Evolutionary conservation across 1,139 yeast species (phyloP), one percentile per base, ranked within the genome.

Genomic region (Hemisphaericaspora subhashii): DNA sequence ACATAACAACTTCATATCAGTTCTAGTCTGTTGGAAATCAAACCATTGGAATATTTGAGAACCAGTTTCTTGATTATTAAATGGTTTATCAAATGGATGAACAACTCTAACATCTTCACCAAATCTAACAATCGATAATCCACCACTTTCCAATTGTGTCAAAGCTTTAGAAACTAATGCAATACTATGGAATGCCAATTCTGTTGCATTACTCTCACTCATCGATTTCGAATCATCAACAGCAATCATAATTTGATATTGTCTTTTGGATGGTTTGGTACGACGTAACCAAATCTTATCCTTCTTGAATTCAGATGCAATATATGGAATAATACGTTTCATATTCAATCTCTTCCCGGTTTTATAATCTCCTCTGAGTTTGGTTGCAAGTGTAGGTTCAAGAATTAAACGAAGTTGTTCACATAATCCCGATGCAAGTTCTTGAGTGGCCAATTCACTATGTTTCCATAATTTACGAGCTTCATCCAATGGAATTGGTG

Each of bases 241-340:
- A 0, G 98, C 92, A 50, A 94, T 86, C 97, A 94, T 87, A 47
- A 94, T 86, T 67, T 94, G 98, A 62, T 92, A 94, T 59, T 90
- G 95, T 54, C 99, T 82, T 67, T 94, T 92, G 48, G 96, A 86
- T 39, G 98, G 99, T 59, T 92, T 92, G 7, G 98, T 90, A 64
- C 99, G 81, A 58, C 97, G 80, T 68, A 94, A 75, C 99, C 99
- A 94, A 46, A 94, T 94, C 71, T 94, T 94, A 63, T 94, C 99
- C 62, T 92, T 92, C 56, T 96, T 83, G 78, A 89, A 94, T 56
- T 90, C 96, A 35, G 96, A 86, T 1, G 99, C 98, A 69, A 94
- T 92, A 64, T 92, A 94, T 11, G 98, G 96, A 55, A 94, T 92
- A 51, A 94, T 94, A 51, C 98, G 75, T 72, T 90, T 92, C 98